phyloP scores from a whole-genome alignment of 2,329 filamentous ascomycete species.

The Monosporascus sp. region DNA sequence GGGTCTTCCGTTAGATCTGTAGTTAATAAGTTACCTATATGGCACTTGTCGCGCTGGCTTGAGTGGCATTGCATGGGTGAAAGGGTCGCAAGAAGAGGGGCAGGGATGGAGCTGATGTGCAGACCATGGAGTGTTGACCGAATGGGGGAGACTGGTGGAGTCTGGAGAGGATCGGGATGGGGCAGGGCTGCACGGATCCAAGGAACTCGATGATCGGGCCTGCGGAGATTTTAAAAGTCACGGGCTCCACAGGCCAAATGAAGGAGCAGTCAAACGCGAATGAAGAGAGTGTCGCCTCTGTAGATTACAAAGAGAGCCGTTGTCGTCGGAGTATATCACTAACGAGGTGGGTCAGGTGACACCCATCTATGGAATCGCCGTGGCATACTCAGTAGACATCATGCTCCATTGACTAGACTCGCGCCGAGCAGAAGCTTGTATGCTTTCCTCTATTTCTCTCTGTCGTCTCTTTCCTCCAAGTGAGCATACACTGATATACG shows the following conservation, averaged over 20 bases:
- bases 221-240: background rate
- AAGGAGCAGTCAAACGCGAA: no score
- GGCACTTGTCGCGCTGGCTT: slow-evolving; percentile 19
- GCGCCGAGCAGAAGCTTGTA: no score
- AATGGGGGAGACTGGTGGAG: slow-evolving; percentile 20
- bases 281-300: no score
- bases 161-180: slow-evolving; percentile 2
- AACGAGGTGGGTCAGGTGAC: background rate
- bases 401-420: background rate
- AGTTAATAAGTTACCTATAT: slow-evolving; percentile 11
- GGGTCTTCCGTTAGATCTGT: slow-evolving; percentile 10
- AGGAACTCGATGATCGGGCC: background rate
- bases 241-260: background rate
- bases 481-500: no score
- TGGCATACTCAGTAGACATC: background rate
- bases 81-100: slow-evolving; percentile 12
- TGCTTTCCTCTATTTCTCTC: no score
- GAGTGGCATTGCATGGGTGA: slow-evolving; percentile 18
- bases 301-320: background rate
- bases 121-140: slow-evolving; percentile 12
- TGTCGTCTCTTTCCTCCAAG: no score
- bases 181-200: background rate
- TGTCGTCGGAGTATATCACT: background rate
- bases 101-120: slow-evolving; percentile 17
- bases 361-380: background rate